Conservation (phyloP, 768 basidiomycete species). For the Lentinus tigrinus region DNA sequence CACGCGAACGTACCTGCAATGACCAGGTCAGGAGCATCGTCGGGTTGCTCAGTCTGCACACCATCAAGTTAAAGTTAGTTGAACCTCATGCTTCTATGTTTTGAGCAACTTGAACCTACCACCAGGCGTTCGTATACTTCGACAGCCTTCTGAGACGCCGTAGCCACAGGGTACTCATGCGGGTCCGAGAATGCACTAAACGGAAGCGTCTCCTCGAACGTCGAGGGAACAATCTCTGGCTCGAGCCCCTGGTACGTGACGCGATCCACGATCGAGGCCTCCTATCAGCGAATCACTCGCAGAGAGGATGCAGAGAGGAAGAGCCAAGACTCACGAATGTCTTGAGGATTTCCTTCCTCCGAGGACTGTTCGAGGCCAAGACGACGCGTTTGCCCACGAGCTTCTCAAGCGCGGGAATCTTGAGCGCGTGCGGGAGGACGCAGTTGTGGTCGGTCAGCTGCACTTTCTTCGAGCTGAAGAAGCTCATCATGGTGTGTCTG, state of each 20-base stretch:
- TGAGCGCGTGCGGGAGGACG: constrained; percentile 64
- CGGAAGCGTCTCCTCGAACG: constrained; percentile 77
- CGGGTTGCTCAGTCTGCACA: constrained; percentile 49
- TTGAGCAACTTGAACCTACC: too few relatives aligned
- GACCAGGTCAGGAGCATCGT: constrained; percentile 76
- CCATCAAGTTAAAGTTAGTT: neutral
- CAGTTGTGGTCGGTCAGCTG: constrained; percentile 41
- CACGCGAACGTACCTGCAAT: constrained; percentile 53
- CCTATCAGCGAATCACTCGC: neutral
- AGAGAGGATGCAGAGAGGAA: too few relatives aligned
- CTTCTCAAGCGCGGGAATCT: constrained; percentile 60
- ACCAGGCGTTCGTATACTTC: constrained; percentile 89
- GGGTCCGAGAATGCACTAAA: constrained; percentile 65
- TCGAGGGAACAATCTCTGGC: constrained; percentile 72
- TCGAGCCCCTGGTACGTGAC: constrained; percentile 65
- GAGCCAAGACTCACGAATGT: constrained; percentile 57
- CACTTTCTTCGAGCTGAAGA: constrained; percentile 23
- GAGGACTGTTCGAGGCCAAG: constrained; percentile 83
- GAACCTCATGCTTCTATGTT: too few relatives aligned
- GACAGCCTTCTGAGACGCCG: constrained; percentile 75
- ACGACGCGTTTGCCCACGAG: constrained; percentile 76
- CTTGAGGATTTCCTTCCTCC: constrained; percentile 79
- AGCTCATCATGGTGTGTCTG: constrained; percentile 24
- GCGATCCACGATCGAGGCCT: neutral
- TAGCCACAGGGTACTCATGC: constrained; percentile 75